phyloP scores from a whole-genome alignment of 163 green algal species.

The Chlorella variabilis region DNA sequence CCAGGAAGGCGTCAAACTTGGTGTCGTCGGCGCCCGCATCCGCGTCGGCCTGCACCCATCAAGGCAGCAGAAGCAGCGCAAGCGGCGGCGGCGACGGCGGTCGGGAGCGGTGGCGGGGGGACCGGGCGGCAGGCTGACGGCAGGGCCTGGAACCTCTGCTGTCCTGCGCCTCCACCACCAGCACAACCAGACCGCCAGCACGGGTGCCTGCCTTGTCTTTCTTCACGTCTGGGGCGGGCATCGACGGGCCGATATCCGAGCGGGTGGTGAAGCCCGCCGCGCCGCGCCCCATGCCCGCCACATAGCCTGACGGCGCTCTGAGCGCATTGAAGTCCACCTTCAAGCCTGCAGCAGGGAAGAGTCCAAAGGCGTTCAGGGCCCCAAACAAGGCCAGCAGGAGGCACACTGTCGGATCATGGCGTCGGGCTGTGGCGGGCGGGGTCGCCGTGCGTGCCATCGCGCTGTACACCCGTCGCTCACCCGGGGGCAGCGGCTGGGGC shows the following conservation, averaged over 20 bases:
- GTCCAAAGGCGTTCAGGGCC: background rate
- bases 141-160: too few relatives aligned
- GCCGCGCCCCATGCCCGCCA: conserved; percentile 94
- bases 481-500: conserved; percentile 20
- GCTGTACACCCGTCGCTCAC: background rate
- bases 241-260: conserved; percentile 92
- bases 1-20: conserved; percentile 97
- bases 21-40: conserved; percentile 73
- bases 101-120: background rate
- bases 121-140: background rate
- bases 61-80: background rate
- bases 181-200: background rate
- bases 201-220: conserved; percentile 33
- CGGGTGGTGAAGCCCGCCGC: conserved; percentile 98
- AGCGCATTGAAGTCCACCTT: conserved; percentile 89
- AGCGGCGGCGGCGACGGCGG: background rate
- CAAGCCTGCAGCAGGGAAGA: conserved; percentile 11
- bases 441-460: background rate
- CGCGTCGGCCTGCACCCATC: conserved; percentile 51
- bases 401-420: background rate
- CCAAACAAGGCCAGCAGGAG: background rate
- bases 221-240: conserved; percentile 53
- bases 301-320: conserved; percentile 84
- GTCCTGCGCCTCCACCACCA: background rate
- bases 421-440: background rate